phyloP scores from a whole-genome alignment of 2,329 filamentous ascomycete species.

The Aspergillus ustus region DNA sequence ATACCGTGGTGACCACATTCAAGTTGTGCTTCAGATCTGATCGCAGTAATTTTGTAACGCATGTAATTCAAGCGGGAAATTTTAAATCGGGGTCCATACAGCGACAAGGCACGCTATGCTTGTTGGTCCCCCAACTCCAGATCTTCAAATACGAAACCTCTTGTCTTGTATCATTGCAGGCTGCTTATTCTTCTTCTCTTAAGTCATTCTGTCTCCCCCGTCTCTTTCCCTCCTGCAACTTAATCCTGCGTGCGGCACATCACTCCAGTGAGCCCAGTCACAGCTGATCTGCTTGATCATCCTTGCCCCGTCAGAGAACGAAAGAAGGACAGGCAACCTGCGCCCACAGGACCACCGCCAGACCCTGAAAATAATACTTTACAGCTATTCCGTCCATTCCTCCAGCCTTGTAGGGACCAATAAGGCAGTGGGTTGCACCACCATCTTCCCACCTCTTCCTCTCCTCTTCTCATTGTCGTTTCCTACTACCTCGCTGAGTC shows the following conservation, averaged over 20 bases:
- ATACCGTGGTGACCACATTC: background rate
- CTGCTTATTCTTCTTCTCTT: constrained; percentile 18
- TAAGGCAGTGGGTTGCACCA: constrained; percentile 27
- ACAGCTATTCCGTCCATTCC: constrained; percentile 16
- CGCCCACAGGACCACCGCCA: constrained; percentile 12
- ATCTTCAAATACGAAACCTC: constrained; percentile 26
- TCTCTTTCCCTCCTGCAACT: constrained; percentile 18
- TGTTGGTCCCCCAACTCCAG: constrained; percentile 23
- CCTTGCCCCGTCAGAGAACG: constrained; percentile 8
- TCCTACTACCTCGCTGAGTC: background rate
- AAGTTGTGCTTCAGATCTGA: background rate
- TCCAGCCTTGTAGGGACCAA: constrained; percentile 29
- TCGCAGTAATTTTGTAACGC: background rate
- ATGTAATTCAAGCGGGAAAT: background rate
- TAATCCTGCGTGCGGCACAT: constrained; percentile 14
- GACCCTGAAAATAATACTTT: constrained; percentile 18
- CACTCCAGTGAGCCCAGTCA: constrained; percentile 12
- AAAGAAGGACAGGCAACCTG: constrained; percentile 6
- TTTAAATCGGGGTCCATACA: constrained; percentile 12
- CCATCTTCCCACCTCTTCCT: constrained; percentile 16
- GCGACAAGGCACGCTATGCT: constrained; percentile 22
- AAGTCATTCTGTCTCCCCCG: constrained; percentile 10
- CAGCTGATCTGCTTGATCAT: constrained; percentile 3
- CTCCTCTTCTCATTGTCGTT: constrained; percentile 4
- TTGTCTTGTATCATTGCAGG: constrained; percentile 26